phyloP scores from a whole-genome alignment of 352 stramenopile genomes.

The Phytophthora hybrid region DNA sequence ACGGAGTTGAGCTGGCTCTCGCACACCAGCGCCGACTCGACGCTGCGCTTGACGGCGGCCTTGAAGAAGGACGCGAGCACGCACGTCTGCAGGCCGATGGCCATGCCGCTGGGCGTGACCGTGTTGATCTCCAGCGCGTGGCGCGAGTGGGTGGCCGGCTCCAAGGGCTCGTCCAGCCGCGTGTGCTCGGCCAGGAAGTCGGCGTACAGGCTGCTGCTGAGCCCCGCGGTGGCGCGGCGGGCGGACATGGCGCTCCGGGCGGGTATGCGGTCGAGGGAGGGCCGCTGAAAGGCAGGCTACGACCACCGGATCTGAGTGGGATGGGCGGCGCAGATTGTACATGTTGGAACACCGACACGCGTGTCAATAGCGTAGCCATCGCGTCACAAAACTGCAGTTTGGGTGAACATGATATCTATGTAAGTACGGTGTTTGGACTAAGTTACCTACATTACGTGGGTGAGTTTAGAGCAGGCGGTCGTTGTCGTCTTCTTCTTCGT shows the following conservation, averaged over 20 bases:
- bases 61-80: slow-evolving; percentile 80
- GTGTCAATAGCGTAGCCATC: not conserved
- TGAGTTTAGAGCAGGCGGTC: too few species aligned
- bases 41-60: slow-evolving; percentile 68
- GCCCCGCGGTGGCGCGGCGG: slow-evolving; percentile 48
- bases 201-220: slow-evolving; percentile 72
- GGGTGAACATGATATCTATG: too few species aligned
- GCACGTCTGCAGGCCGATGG: slow-evolving; percentile 60
- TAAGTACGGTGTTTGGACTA: too few species aligned
- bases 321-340: slow-evolving; percentile 1
- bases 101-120: slow-evolving; percentile 59
- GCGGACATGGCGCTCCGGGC: slow-evolving; percentile 20
- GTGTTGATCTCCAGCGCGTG: slow-evolving; percentile 64
- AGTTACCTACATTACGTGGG: too few species aligned
- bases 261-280: not conserved
- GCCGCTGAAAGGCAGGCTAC: not conserved
- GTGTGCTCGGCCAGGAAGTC: slow-evolving; percentile 71
- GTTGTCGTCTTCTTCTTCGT: too few species aligned
- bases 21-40: slow-evolving; percentile 68
- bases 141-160: slow-evolving; percentile 53
- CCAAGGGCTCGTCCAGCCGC: slow-evolving; percentile 51
- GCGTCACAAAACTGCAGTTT: not conserved
- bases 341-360: not conserved
- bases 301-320: slow-evolving; percentile 3
- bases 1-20: slow-evolving; percentile 76